A percentile compares a stretch with the other conserved stretches of the same genome.
Evolutionary conservation across 2,329 filamentous ascomycete species (phyloP).

Genomic region (Talaromyces sp.): DNA sequence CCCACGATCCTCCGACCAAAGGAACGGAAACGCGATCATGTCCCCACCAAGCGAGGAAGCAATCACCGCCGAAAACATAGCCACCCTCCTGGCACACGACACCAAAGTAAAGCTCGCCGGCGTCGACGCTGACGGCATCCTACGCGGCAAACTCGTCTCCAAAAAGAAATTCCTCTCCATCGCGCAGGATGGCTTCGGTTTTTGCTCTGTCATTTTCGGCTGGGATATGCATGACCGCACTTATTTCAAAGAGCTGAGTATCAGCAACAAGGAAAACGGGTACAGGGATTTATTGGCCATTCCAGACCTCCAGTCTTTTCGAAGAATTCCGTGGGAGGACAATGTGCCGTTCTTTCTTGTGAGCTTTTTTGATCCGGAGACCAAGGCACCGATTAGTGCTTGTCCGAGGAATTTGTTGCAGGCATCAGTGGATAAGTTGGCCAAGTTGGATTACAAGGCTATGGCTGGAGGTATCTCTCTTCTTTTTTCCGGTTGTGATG

Average conservation of each 20-base stretch:
- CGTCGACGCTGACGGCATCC: conserved; percentile 78
- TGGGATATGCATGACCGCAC: conserved; percentile 97
- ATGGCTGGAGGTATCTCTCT: conserved; percentile 76
- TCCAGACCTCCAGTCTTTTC: conserved; percentile 71
- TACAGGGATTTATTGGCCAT: conserved; percentile 82
- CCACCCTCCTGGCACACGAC: conserved; percentile 66
- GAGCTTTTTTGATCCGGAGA: conserved; percentile 79
- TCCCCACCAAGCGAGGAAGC: conserved; percentile 12
- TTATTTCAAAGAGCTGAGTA: conserved; percentile 77
- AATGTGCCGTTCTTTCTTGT: conserved; percentile 82
- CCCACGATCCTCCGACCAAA: neutral
- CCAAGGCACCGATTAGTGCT: conserved; percentile 65
- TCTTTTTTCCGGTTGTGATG: neutral
- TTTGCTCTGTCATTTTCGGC: conserved; percentile 91
- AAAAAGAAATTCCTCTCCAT: conserved; percentile 91
- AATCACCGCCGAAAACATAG: conserved; percentile 61
- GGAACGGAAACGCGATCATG: neutral
- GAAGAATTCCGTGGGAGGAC: conserved; percentile 87
- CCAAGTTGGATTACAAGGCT: conserved; percentile 67
- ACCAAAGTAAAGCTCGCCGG: conserved; percentile 82
- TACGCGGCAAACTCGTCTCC: conserved; percentile 86
- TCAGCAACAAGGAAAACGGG: conserved; percentile 88
- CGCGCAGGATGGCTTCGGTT: conserved; percentile 77
- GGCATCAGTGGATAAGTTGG: conserved; percentile 64
- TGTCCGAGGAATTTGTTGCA: conserved; percentile 76